Conservation (phyloP, 140 eudicot genomes). For the Oenanthe javanica region DNA sequence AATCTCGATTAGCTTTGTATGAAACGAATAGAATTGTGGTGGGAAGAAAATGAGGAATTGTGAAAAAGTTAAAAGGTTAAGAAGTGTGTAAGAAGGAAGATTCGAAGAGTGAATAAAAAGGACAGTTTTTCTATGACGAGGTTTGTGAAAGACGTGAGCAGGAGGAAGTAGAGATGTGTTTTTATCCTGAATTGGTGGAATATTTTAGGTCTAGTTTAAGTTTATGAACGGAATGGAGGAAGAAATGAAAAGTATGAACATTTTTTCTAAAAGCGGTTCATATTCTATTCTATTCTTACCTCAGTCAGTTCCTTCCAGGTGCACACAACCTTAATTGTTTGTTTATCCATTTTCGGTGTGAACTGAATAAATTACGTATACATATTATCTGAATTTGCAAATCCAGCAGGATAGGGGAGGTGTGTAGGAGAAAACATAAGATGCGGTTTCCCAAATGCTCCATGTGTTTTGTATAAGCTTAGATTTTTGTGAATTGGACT, state of each 20-base stretch:
- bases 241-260: neutral
- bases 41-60: neutral
- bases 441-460: neutral
- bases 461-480: neutral
- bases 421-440: neutral
- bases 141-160: neutral
- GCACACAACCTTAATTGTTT: neutral
- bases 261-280: neutral
- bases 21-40: neutral
- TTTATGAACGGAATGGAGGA: neutral
- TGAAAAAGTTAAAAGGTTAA: neutral
- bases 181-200: neutral
- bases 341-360: neutral
- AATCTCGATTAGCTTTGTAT: no score
- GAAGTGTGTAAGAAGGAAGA: neutral
- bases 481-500: neutral
- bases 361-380: neutral
- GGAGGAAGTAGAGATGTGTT: no score
- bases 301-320: neutral
- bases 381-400: neutral
- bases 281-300: neutral
- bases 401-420: neutral
- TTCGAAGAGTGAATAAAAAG: neutral
- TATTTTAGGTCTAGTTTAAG: no score
- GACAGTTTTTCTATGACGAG: neutral